Base-by-base conservation (phyloP, 2,329 filamentous ascomycete species). In the Xylaria sp. region DNA sequence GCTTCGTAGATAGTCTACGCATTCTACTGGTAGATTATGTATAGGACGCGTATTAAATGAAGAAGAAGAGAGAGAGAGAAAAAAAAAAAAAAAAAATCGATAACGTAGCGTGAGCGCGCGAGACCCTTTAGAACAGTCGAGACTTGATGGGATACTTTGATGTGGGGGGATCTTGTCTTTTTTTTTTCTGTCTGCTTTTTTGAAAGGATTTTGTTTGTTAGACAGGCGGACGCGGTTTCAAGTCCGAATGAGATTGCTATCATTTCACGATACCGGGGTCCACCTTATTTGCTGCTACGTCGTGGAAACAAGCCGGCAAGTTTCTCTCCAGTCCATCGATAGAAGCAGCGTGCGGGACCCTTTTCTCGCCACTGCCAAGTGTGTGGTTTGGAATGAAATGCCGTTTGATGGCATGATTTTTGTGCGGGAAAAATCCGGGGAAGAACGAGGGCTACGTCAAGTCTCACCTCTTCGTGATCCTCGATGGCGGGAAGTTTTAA, bases 321-420 rank as follows among this genome's bases (percentile, higher is more conserved):
- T 39, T 40, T n/a, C n/a, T n/a, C n/a, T n/a, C n/a, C n/a, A n/a
- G n/a, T n/a, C n/a, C n/a, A n/a, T n/a, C n/a, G n/a, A n/a, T n/a
- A n/a, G n/a, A n/a, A n/a, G n/a, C n/a, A n/a, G n/a, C n/a, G n/a
- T n/a, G n/a, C n/a, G 39, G 34, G 19, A 42, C 18, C 26, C 17
- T 18, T 40, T 52, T 52, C 20, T 60, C 24, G 55, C 55, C 58
- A 56, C 58, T 29, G 58, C 58, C 50, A 60, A 58, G 52, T 53
- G 9, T 13, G 9, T 34, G 29, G 29, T 34, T 34, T 34, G 29
- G 29, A 34, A n/a, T 51, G 45, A 13, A 49, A 44, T 60, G 58
- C 58, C 55, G 57, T 50, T 39, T 24, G 29, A 34, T 34, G 29
- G 29, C 5, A 34, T 34, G 29, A 34, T 34, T 34, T 34, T 39